Percentiles rank a stretch among this genome's conserved stretches.
Evolutionary conservation across 2,329 filamentous ascomycete species (phyloP).

Genomic region (Hypoxylon sp.): DNA sequence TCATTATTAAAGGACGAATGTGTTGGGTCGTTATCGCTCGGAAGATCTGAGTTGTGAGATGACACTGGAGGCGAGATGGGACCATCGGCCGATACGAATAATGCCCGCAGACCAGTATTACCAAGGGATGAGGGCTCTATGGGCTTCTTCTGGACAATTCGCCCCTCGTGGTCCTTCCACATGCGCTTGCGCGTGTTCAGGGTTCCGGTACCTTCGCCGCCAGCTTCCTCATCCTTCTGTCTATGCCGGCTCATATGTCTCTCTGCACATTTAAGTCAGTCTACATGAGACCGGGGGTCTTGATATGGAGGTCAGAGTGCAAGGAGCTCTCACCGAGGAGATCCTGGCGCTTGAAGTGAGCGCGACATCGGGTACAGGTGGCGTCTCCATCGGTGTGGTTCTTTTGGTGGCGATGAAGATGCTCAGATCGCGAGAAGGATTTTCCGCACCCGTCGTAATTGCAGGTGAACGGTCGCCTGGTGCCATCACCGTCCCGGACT

Average conservation of each 20-base stretch:
- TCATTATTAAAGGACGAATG: conserved; percentile 19
- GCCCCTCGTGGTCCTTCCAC: conserved; percentile 67
- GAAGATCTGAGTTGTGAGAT: conserved; percentile 35
- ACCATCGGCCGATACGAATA: conserved; percentile 19
- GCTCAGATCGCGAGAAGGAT: conserved; percentile 68
- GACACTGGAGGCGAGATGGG: conserved; percentile 38
- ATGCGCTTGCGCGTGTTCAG: conserved; percentile 68
- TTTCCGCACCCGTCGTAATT: conserved; percentile 62
- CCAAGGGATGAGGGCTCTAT: conserved; percentile 19
- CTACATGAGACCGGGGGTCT: neutral
- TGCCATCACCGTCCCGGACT: conserved; percentile 27
- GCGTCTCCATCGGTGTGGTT: conserved; percentile 67
- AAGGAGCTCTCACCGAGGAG: conserved; percentile 62
- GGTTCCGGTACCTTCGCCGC: conserved; percentile 62
- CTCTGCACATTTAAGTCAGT: conserved; percentile 56
- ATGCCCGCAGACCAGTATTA: conserved; percentile 8
- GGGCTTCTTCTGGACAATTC: conserved; percentile 62
- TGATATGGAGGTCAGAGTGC: neutral
- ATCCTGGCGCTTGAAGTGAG: conserved; percentile 72
- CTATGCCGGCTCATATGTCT: conserved; percentile 68
- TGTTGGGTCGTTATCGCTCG: conserved; percentile 25
- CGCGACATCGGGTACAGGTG: conserved; percentile 69
- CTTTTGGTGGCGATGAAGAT: conserved; percentile 68
- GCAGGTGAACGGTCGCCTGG: conserved; percentile 51
- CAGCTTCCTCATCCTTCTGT: conserved; percentile 68